Conservation (phyloP, 2,329 filamentous ascomycete species). For the Aureobasidium sp. region DNA sequence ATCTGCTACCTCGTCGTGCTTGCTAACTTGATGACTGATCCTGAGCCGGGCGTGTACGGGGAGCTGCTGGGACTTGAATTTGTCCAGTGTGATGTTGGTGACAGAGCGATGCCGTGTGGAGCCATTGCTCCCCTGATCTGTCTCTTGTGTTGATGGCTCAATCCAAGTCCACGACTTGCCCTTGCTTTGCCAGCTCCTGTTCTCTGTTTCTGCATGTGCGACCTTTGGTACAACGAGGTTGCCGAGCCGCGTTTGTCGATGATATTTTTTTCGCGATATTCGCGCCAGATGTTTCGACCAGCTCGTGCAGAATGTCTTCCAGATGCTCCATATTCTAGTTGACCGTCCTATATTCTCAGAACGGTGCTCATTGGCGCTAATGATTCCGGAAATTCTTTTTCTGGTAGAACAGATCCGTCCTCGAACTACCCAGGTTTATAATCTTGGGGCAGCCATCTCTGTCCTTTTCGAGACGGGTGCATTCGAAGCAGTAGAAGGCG, state of each 20-base stretch:
- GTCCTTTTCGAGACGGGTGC: slow-evolving; percentile 92
- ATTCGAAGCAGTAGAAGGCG: slow-evolving; percentile 99
- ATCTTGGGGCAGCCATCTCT: slow-evolving; percentile 98
- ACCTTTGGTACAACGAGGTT: not conserved
- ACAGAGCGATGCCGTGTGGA: not conserved
- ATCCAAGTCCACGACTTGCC: not conserved
- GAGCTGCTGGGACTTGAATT: not conserved
- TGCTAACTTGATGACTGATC: not conserved
- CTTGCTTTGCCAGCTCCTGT: not conserved
- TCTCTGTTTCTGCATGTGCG: not conserved
- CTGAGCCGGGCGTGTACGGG: not conserved
- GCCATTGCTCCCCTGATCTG: not conserved
- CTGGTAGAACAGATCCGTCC: slow-evolving; percentile 81
- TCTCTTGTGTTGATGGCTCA: not conserved
- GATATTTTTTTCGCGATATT: not conserved
- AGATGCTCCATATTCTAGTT: not conserved
- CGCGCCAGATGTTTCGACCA: no score
- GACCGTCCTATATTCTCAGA: not conserved
- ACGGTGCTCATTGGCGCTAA: slow-evolving; percentile 17
- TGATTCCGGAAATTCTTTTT: slow-evolving; percentile 64
- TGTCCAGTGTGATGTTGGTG: not conserved
- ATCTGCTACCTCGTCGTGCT: not conserved
- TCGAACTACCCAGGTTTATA: slow-evolving; percentile 90
- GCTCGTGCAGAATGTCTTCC: not conserved
- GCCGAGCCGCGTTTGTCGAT: not conserved